Base-by-base conservation (phyloP, 2,329 filamentous ascomycete species). In the Microascus cirrosus region DNA sequence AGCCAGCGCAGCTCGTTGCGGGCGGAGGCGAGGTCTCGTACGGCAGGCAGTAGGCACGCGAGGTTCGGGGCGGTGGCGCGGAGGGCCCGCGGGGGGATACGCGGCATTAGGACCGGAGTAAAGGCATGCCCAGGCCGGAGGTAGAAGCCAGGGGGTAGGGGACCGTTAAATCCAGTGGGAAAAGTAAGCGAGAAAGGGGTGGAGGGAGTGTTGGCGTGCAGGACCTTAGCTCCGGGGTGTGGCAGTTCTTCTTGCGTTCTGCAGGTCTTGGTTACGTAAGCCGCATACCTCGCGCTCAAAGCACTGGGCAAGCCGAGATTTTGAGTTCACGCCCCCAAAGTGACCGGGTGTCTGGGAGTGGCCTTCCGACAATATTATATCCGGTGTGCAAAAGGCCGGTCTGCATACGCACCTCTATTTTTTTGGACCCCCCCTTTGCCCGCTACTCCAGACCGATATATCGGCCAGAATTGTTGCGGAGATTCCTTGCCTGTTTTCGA, bases 1-100 rank as follows among this genome's bases (percentile, higher is more conserved):
- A 93, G 80, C 89, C 88, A 93, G 65, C 86, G 79, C 56, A 91
- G 74, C 73, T 93, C 88, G 65, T 83, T 84, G 57, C 75, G 74
- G 6, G 87, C 84, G 3, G 84, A 83, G n/a, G 69, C 66, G 2
- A 90, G 66, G 63, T 83, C 79, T 60, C 85, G 78, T 62, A 86
- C 88, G 10, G 77, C 78, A 15, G 78, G 81, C 1, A 93, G 77
- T 4, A 93, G 77, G 2, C 75, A 68, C 8, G 82, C 75, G 5
- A 88, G 74, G 55, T 84, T 71, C 1, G 79, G 74, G 20, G 83
- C 82, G 63, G 85, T 85, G 63, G 71, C 74, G 61, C 77, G 75
- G 60, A 87, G 69, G 54, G 86, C 73, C 36, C 74, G 72, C 48
- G 80, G 83, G n/a, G 77, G 70, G 55, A 89, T 74, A 62, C 85